Evolutionary conservation across 768 basidiomycete genomes (phyloP).

Genomic region (Boletus reticulatus): DNA sequence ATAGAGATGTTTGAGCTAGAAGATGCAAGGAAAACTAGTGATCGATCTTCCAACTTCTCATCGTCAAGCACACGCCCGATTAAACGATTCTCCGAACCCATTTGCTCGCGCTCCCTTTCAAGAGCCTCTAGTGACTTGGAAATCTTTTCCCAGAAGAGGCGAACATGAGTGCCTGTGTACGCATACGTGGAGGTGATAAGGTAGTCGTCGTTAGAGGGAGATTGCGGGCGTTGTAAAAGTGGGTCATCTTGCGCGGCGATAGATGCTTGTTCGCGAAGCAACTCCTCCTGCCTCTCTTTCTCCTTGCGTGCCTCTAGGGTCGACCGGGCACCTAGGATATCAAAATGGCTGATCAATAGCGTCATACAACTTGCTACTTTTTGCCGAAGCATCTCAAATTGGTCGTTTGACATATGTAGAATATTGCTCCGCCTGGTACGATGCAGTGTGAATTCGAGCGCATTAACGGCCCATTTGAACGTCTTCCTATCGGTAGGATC

Average conservation of each 20-base stretch:
- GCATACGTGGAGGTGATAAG: slow-evolving; percentile 33
- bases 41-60: slow-evolving; percentile 90
- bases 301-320: slow-evolving; percentile 86
- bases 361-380: slow-evolving; percentile 97
- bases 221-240: slow-evolving; percentile 42
- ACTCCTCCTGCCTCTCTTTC: slow-evolving; percentile 77
- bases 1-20: slow-evolving; percentile 95
- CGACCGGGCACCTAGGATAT: slow-evolving; percentile 93
- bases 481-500: slow-evolving; percentile 93
- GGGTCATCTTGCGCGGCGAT: slow-evolving; percentile 46
- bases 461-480: slow-evolving; percentile 97
- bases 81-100: slow-evolving; percentile 68
- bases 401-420: slow-evolving; percentile 79
- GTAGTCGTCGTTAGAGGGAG: slow-evolving; percentile 37
- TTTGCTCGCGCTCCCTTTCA: slow-evolving; percentile 59
- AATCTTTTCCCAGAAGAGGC: slow-evolving; percentile 74
- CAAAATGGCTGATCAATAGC: slow-evolving; percentile 94
- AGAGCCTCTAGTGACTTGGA: slow-evolving; percentile 57
- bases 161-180: slow-evolving; percentile 62
- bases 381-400: slow-evolving; percentile 87
- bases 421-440: slow-evolving; percentile 89
- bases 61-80: slow-evolving; percentile 93
- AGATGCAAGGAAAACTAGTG: slow-evolving; percentile 90
- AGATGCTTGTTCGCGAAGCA: slow-evolving; percentile 52
- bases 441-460: slow-evolving; percentile 87